phyloP scores from a whole-genome alignment of 116 monocot species.

The Papilionanthe hybrid region DNA sequence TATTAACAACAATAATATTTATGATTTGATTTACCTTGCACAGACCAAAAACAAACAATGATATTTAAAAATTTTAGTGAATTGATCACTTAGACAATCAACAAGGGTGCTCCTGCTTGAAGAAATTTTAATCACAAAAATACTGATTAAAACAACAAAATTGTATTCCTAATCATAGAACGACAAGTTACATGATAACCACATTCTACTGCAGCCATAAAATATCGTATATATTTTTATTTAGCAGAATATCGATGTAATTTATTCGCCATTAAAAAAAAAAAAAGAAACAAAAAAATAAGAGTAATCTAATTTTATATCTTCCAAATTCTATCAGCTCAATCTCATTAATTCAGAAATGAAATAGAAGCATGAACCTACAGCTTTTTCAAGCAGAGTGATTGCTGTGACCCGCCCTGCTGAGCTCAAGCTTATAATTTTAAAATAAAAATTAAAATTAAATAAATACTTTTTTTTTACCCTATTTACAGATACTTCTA shows the following conservation, averaged over 20 bases:
- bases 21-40: too few relatives aligned
- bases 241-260: background rate
- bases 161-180: too few relatives aligned
- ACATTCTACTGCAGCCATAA: too few relatives aligned
- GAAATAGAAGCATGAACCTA: background rate
- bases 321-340: background rate
- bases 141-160: too few relatives aligned
- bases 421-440: background rate
- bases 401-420: background rate
- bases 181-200: too few relatives aligned
- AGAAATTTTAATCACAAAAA: too few relatives aligned
- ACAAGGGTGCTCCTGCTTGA: too few relatives aligned
- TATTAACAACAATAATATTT: too few relatives aligned
- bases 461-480: background rate
- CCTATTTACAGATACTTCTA: background rate
- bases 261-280: background rate
- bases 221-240: background rate
- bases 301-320: background rate
- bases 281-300: background rate
- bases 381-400: background rate
- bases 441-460: background rate
- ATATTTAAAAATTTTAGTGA: too few relatives aligned
- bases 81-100: too few relatives aligned
- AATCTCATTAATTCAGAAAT: background rate
- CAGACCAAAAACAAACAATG: too few relatives aligned